A percentile compares a stretch with the other conserved stretches of the same genome.
Evolutionary conservation across 2,329 filamentous ascomycete genomes (phyloP).

Genomic region (Diaporthe citriasiana): DNA sequence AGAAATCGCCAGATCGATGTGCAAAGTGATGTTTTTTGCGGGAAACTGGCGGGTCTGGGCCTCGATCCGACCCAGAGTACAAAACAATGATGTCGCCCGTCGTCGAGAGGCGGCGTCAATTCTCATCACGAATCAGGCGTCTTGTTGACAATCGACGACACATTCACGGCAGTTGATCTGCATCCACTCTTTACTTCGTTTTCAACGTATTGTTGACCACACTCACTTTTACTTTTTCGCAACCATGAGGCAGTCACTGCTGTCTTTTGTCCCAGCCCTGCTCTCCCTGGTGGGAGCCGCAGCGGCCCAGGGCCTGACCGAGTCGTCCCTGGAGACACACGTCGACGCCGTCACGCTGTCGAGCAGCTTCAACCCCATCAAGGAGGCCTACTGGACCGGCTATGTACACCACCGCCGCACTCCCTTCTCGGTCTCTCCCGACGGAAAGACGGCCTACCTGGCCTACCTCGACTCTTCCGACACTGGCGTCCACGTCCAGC

Average conservation of each 20-base stretch:
- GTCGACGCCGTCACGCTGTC: conserved; percentile 63
- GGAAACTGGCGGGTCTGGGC: background rate
- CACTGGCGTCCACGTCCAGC: conserved; percentile 69
- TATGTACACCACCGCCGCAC: conserved; percentile 73
- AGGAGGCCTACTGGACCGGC: conserved; percentile 72
- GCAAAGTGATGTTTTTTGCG: background rate
- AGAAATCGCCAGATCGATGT: conserved; percentile 33
- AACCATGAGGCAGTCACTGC: conserved; percentile 36
- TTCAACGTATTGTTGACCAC: conserved; percentile 38
- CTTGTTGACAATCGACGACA: conserved; percentile 27
- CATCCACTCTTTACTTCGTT: conserved; percentile 40
- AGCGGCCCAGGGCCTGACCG: conserved; percentile 41
- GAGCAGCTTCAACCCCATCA: conserved; percentile 68
- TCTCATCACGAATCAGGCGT: background rate
- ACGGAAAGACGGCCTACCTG: conserved; percentile 70
- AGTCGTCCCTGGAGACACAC: conserved; percentile 49
- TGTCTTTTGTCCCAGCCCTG: conserved; percentile 32
- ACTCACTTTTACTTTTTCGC: conserved; percentile 26
- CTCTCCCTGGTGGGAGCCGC: conserved; percentile 37
- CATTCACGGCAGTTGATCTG: conserved; percentile 41
- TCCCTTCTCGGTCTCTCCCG: conserved; percentile 72
- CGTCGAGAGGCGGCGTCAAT: background rate
- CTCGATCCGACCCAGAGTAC: conserved; percentile 4
- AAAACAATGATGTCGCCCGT: background rate
- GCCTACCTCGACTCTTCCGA: conserved; percentile 71